Conservation (phyloP, 2,329 filamentous ascomycete genomes). For the Orbilia blumenaviensis region DNA sequence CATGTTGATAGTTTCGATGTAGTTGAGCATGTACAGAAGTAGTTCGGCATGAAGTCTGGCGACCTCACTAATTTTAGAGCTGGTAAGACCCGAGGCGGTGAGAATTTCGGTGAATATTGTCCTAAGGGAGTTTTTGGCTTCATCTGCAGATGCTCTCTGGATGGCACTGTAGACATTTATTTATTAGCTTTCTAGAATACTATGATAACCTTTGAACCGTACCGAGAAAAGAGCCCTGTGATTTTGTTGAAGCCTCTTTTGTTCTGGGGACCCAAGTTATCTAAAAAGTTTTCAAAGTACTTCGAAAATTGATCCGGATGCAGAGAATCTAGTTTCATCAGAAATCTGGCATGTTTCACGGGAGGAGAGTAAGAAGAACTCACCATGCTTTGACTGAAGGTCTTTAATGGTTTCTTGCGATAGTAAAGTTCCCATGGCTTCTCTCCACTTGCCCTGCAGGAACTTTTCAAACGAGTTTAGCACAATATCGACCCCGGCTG, state of each 20-base stretch:
- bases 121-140: constrained; percentile 38
- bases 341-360: constrained; percentile 66
- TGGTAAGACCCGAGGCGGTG: constrained; percentile 43
- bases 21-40: constrained; percentile 43
- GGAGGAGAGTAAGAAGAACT: constrained; percentile 69
- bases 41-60: constrained; percentile 46
- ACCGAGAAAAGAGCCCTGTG: constrained; percentile 74
- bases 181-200: not conserved
- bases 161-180: constrained; percentile 16
- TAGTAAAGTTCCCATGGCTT: constrained; percentile 86
- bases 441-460: constrained; percentile 83
- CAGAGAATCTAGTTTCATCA: constrained; percentile 27
- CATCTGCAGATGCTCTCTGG: constrained; percentile 26
- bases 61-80: constrained; percentile 52
- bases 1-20: constrained; percentile 18
- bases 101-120: constrained; percentile 43
- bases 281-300: constrained; percentile 67
- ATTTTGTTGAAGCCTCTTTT: constrained; percentile 81
- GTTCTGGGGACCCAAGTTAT: constrained; percentile 61
- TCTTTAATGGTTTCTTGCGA: constrained; percentile 74
- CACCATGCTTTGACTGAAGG: constrained; percentile 75
- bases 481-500: constrained; percentile 71
- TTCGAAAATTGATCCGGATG: constrained; percentile 65
- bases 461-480: constrained; percentile 96
- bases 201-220: not conserved